These are phyloP conservation scores for Macrotyloma uniflorum DNA, from an alignment of 306 rosid species.

Conservation along the genomic window DNA sequence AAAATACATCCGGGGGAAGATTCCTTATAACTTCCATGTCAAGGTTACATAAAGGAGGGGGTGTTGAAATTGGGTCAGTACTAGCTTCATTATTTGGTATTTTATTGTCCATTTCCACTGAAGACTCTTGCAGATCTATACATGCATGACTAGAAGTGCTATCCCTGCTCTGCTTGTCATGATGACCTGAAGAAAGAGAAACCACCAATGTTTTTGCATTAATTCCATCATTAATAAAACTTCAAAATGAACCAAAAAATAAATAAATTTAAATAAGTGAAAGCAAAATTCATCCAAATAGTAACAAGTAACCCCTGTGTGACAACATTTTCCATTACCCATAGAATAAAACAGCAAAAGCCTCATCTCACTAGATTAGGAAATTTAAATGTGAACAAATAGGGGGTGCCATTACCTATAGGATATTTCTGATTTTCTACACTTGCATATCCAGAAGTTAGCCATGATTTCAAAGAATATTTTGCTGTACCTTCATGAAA, in stretches of 20 bases:
- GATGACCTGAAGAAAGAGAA: conserved; percentile 52
- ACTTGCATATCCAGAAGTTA: conserved; percentile 60
- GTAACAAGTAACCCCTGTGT: conserved; percentile 14
- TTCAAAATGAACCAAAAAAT: conserved; percentile 1
- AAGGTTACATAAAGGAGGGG: conserved; percentile 78
- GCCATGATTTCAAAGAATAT: conserved; percentile 73
- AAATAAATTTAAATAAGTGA: background rate
- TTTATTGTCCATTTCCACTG: conserved; percentile 44
- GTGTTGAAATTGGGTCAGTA: conserved; percentile 46
- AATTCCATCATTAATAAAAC: conserved; percentile 29
- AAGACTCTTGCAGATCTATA: conserved; percentile 44
- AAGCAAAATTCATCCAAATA: background rate
- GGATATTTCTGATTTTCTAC: conserved; percentile 44
- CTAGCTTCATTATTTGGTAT: conserved; percentile 48
- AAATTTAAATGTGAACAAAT: background rate
- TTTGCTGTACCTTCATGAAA: conserved; percentile 55
- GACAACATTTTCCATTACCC: conserved; percentile 41
- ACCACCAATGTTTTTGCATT: conserved; percentile 21
- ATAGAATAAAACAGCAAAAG: conserved; percentile 27
- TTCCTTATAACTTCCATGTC: conserved; percentile 76
- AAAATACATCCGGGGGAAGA: conserved; percentile 85
- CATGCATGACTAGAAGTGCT: conserved; percentile 36
- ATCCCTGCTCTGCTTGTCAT: conserved; percentile 42
- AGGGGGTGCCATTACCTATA: conserved; percentile 32
- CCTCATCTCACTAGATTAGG: background rate